Evolutionary conservation across 768 basidiomycete genomes (phyloP).

Genomic region (Naematelia aurantialba): DNA sequence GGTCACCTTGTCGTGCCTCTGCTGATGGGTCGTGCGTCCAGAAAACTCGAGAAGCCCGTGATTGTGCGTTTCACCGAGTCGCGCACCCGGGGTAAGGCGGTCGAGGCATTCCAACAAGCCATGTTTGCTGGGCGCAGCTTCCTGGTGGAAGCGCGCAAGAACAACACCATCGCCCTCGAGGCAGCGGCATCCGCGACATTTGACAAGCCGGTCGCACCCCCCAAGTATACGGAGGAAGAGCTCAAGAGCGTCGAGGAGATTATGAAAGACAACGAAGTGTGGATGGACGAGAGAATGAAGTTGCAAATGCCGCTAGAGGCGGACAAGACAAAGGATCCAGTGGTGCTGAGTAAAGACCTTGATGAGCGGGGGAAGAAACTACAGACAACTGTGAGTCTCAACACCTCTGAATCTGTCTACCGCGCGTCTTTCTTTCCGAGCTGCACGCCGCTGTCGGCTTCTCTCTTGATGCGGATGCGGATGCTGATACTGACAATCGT

Average conservation of each 20-base stretch:
- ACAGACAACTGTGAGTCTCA: constrained; percentile 59
- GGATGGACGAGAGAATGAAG: constrained; percentile 77
- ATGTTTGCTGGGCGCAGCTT: constrained; percentile 59
- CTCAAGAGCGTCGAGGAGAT: constrained; percentile 71
- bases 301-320: constrained; percentile 70
- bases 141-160: constrained; percentile 70
- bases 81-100: constrained; percentile 72
- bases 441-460: no score
- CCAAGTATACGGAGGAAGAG: constrained; percentile 84
- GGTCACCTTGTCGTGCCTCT: neutral
- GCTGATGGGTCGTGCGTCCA: constrained; percentile 40
- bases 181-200: constrained; percentile 32
- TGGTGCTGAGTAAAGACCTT: constrained; percentile 81
- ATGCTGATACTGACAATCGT: neutral
- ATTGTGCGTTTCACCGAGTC: constrained; percentile 85
- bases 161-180: constrained; percentile 65
- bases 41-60: constrained; percentile 73
- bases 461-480: neutral
- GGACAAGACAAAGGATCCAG: constrained; percentile 67
- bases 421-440: neutral
- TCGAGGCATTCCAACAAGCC: constrained; percentile 84
- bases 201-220: constrained; percentile 56
- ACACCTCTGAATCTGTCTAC: neutral
- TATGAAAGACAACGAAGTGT: constrained; percentile 72
- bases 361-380: constrained; percentile 73